These are phyloP conservation scores for Penicillium griseofulvum DNA, from an alignment of 2,329 filamentous ascomycete genomes.

Conservation along the genomic window DNA sequence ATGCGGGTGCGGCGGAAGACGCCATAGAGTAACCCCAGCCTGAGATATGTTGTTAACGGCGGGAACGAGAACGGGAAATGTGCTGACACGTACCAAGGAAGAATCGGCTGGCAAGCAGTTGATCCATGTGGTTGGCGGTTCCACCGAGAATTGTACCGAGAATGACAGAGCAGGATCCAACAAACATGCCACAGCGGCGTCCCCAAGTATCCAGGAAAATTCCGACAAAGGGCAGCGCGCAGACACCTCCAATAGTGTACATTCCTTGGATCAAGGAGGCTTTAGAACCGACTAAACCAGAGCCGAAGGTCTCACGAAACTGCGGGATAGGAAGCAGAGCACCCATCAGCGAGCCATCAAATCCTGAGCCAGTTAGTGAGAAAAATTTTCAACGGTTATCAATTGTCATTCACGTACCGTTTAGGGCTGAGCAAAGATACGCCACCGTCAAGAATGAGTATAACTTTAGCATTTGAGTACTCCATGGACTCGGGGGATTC, in stretches of 20 bases:
- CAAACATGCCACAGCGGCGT: constrained; percentile 39
- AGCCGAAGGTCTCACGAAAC: constrained; percentile 6
- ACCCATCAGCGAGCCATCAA: constrained; percentile 13
- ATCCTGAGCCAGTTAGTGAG: constrained; percentile 2
- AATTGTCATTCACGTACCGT: neutral
- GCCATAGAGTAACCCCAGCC: constrained; percentile 60
- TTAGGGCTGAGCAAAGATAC: constrained; percentile 9
- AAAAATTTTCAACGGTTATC: neutral
- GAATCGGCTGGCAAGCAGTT: constrained; percentile 58
- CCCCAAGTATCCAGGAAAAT: constrained; percentile 50
- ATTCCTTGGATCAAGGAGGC: constrained; percentile 10
- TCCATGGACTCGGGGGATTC: constrained; percentile 10
- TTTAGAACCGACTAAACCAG: constrained; percentile 6
- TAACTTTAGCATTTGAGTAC: constrained; percentile 6
- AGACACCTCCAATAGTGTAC: constrained; percentile 14
- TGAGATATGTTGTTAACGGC: neutral
- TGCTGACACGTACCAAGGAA: constrained; percentile 39
- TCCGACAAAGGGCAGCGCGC: constrained; percentile 40
- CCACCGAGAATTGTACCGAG: constrained; percentile 47
- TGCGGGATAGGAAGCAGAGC: constrained; percentile 10
- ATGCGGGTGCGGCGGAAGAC: constrained; percentile 60
- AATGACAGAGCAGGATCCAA: constrained; percentile 34
- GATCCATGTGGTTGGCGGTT: constrained; percentile 41
- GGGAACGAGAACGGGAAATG: no score
- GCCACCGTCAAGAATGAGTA: constrained; percentile 6